phyloP scores from a whole-genome alignment of 2,329 filamentous ascomycete genomes.

The Fusarium sp. region DNA sequence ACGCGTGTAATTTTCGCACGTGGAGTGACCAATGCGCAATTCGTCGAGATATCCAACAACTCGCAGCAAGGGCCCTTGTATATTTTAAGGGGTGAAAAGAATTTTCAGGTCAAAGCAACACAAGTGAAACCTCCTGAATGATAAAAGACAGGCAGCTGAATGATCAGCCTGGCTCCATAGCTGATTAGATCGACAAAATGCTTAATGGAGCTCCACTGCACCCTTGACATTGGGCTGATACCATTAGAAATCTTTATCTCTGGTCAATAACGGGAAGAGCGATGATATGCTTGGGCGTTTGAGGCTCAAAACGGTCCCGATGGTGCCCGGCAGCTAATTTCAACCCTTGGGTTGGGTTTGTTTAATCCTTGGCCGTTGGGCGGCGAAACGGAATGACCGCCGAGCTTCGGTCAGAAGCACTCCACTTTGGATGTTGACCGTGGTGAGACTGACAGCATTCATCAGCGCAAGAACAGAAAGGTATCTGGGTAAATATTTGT shows the following conservation, averaged over 20 bases:
- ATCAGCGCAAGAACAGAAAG: neutral
- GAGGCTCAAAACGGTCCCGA: conserved; percentile 17
- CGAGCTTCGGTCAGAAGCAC: conserved; percentile 16
- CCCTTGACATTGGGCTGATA: conserved; percentile 1
- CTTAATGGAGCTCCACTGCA: neutral
- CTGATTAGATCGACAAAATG: neutral
- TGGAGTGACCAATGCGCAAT: neutral
- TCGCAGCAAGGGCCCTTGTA: neutral
- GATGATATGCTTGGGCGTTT: conserved; percentile 12
- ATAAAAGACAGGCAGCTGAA: neutral
- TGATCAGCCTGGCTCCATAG: neutral
- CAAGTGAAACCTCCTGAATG: neutral
- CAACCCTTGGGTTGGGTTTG: conserved; percentile 28
- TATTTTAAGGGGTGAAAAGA: neutral
- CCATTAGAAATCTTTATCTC: conserved; percentile 3
- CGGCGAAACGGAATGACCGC: conserved; percentile 34
- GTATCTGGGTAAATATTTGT: neutral
- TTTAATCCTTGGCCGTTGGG: conserved; percentile 24
- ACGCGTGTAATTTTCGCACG: neutral
- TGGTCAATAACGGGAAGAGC: neutral
- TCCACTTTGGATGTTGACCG: conserved; percentile 18
- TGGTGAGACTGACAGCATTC: neutral
- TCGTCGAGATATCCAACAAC: neutral
- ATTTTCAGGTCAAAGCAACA: conserved; percentile 3
- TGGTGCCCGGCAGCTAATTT: conserved; percentile 34